These are phyloP conservation scores for Cercis canadensis DNA, from an alignment of 306 rosid species.

Conservation along the genomic window DNA sequence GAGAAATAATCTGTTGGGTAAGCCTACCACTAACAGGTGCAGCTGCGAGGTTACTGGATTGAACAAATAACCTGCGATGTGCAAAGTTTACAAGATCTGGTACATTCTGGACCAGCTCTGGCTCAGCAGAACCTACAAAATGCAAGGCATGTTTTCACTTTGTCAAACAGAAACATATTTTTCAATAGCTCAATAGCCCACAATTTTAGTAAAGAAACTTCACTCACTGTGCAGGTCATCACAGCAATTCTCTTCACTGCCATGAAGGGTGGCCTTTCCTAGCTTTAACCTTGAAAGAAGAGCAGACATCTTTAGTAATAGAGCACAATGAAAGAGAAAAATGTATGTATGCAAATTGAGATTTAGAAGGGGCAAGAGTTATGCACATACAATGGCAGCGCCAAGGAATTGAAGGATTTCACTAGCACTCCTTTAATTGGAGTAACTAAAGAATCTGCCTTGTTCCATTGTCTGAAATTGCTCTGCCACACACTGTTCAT, in stretches of 20 bases:
- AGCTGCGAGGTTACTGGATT: conserved; percentile 76
- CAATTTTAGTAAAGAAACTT: conserved; percentile 15
- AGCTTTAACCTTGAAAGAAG: conserved; percentile 54
- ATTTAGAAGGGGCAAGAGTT: conserved; percentile 23
- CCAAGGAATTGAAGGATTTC: conserved; percentile 49
- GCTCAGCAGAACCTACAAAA: conserved; percentile 51
- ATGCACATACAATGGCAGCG: conserved; percentile 56
- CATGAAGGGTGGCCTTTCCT: conserved; percentile 43
- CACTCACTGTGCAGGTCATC: conserved; percentile 60
- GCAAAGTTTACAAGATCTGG: conserved; percentile 35
- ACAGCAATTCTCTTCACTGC: conserved; percentile 38
- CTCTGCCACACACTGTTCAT: conserved; percentile 69
- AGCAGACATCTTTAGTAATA: conserved; percentile 31
- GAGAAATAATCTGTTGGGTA: conserved; percentile 46
- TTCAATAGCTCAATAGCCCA: background rate
- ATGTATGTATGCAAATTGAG: conserved; percentile 4
- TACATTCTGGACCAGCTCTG: conserved; percentile 33
- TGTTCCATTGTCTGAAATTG: conserved; percentile 45
- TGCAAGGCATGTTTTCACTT: conserved; percentile 28
- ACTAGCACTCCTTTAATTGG: conserved; percentile 53
- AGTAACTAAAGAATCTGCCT: conserved; percentile 38
- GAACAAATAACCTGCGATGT: conserved; percentile 74
- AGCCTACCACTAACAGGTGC: conserved; percentile 49
- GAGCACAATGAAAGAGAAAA: conserved; percentile 29
- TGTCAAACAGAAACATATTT: conserved; percentile 8